Evolutionary conservation across 495 filamentous ascomycete genomes (phyloP).

Genomic region (Aspergillus incahuasiensis): DNA sequence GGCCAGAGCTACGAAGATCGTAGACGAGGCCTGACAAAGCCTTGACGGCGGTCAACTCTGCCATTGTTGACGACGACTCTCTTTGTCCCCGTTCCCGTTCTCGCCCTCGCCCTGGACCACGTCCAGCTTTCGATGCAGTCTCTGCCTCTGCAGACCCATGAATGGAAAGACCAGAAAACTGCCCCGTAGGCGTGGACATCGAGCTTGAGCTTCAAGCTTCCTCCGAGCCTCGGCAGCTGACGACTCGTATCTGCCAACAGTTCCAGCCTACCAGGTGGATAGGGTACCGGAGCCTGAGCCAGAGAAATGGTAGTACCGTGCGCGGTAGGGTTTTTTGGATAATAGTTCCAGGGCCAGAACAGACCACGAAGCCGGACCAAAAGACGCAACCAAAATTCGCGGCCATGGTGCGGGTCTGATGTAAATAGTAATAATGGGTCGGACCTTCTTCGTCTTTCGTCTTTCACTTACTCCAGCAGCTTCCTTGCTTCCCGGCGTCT

Average conservation of each 20-base stretch:
- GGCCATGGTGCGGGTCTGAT: neutral
- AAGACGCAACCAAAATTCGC: neutral
- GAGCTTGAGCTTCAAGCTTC: neutral
- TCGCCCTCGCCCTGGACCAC: neutral
- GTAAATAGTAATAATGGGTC: neutral
- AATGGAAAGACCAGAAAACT: slow-evolving; percentile 38
- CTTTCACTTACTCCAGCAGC: too few relatives aligned
- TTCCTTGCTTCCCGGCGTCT: neutral
- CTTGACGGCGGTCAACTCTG: slow-evolving; percentile 5
- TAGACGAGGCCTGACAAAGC: slow-evolving; percentile 38
- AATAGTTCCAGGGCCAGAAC: neutral
- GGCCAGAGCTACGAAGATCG: slow-evolving; percentile 25
- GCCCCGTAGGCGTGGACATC: slow-evolving; percentile 41
- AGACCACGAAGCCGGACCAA: neutral
- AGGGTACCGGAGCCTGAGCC: neutral
- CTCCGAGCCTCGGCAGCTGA: neutral
- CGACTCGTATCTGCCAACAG: neutral
- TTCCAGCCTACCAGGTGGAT: neutral
- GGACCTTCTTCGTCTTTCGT: neutral
- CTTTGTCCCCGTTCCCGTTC: neutral
- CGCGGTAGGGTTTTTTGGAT: neutral
- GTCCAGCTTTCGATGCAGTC: neutral
- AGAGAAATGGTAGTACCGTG: neutral
- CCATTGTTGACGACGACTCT: slow-evolving; percentile 21
- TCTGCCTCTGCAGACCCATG: neutral